These are phyloP conservation scores for Tremella fuciformis DNA, from an alignment of 768 basidiomycete species.

Conservation along the genomic window DNA sequence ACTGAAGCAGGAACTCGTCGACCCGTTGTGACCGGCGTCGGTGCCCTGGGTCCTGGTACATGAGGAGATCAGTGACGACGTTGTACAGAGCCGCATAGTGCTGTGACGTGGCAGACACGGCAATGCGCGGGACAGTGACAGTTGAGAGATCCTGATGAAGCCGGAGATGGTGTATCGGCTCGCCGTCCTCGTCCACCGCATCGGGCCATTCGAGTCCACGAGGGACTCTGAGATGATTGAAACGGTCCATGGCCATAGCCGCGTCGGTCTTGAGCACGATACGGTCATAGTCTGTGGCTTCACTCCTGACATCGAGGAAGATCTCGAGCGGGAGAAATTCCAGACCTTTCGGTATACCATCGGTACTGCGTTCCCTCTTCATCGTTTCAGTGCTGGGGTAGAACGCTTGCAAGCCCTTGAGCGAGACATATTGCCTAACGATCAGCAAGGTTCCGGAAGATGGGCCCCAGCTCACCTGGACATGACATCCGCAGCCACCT, in stretches of 20 bases:
- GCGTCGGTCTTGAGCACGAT: constrained; percentile 86
- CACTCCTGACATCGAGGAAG: constrained; percentile 76
- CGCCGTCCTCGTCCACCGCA: constrained; percentile 29
- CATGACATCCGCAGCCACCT: constrained; percentile 80
- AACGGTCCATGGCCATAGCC: constrained; percentile 84
- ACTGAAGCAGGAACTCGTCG: constrained; percentile 77
- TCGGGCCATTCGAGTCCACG: constrained; percentile 54
- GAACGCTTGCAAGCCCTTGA: constrained; percentile 83
- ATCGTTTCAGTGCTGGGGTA: constrained; percentile 57
- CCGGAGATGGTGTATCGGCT: constrained; percentile 58
- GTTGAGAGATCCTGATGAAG: constrained; percentile 78
- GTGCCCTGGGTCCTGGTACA: constrained; percentile 85
- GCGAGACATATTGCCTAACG: constrained; percentile 68
- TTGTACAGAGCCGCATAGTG: constrained; percentile 83
- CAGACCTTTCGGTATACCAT: constrained; percentile 13
- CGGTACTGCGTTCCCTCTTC: constrained; percentile 17
- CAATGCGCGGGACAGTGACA: constrained; percentile 78
- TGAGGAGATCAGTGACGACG: constrained; percentile 77
- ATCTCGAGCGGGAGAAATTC: constrained; percentile 80
- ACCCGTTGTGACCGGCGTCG: constrained; percentile 72
- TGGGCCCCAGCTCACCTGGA: constrained; percentile 59
- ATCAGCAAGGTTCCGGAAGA: constrained; percentile 12
- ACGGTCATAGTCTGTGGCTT: constrained; percentile 78
- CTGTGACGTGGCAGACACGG: constrained; percentile 74
- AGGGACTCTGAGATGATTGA: constrained; percentile 79